These are phyloP conservation scores for Hypoxylon sp. DNA, from an alignment of 2,329 filamentous ascomycete genomes.

Conservation along the genomic window DNA sequence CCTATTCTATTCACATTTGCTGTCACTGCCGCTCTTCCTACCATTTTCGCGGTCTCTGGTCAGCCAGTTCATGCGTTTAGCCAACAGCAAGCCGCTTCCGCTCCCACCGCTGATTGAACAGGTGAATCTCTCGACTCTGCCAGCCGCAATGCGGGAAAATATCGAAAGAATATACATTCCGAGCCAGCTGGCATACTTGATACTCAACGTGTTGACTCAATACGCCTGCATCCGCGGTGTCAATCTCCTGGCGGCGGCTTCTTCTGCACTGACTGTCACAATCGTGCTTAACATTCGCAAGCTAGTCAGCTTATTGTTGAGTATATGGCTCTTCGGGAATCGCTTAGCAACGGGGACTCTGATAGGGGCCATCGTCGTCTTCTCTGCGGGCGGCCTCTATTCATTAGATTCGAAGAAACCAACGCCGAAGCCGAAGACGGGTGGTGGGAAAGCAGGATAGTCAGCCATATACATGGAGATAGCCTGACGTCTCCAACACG, in stretches of 20 bases:
- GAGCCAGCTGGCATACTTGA: constrained; percentile 77
- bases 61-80: constrained; percentile 73
- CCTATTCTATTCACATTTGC: constrained; percentile 88
- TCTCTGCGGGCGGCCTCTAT: constrained; percentile 91
- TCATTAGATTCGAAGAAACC: constrained; percentile 73
- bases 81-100: constrained; percentile 71
- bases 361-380: constrained; percentile 85
- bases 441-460: constrained; percentile 48
- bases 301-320: constrained; percentile 88
- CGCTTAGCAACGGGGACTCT: constrained; percentile 80
- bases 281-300: constrained; percentile 97
- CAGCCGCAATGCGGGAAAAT: constrained; percentile 55
- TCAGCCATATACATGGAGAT: constrained; percentile 18
- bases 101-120: constrained; percentile 55
- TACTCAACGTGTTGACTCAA: constrained; percentile 87
- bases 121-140: constrained; percentile 52
- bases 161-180: constrained; percentile 64
- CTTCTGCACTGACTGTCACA: constrained; percentile 93
- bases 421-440: constrained; percentile 47
- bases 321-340: constrained; percentile 96
- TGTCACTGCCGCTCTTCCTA: constrained; percentile 81
- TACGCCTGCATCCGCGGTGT: constrained; percentile 96
- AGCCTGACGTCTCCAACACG: constrained; percentile 14
- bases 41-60: constrained; percentile 76
- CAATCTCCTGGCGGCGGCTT: constrained; percentile 89